A percentile compares a stretch with the other conserved stretches of the same genome.
Evolutionary conservation across 768 basidiomycete genomes (phyloP).

Genomic region (Tricholoma matsutake): DNA sequence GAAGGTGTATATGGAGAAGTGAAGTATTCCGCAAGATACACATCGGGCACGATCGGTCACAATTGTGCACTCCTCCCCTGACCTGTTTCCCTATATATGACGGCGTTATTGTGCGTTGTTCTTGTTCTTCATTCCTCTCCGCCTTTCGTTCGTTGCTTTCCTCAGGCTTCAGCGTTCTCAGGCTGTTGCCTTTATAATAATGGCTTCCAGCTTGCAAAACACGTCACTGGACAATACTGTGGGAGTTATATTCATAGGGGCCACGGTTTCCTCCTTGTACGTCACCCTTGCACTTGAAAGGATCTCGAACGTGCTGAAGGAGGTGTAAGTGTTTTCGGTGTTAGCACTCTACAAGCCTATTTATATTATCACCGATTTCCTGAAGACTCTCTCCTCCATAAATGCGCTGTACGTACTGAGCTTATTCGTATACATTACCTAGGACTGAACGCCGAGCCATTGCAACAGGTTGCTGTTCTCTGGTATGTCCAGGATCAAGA

Average conservation of each 20-base stretch:
- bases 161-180: too few relatives aligned
- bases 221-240: slow-evolving; percentile 38
- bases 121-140: slow-evolving; percentile 4
- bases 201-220: slow-evolving; percentile 22
- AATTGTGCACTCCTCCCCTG: not conserved
- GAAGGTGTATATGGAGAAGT: not conserved
- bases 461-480: slow-evolving; percentile 29
- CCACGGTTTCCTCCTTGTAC: slow-evolving; percentile 33
- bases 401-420: slow-evolving; percentile 28
- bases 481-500: slow-evolving; percentile 23
- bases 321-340: slow-evolving; percentile 33
- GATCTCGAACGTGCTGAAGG: too few relatives aligned
- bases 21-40: not conserved
- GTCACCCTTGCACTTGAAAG: slow-evolving; percentile 6
- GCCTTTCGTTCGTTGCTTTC: not conserved
- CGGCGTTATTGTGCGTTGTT: slow-evolving; percentile 1
- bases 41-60: not conserved
- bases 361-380: slow-evolving; percentile 39
- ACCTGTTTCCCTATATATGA: not conserved
- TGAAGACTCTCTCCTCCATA: slow-evolving; percentile 34
- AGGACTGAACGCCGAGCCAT: not conserved
- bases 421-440: not conserved
- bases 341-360: slow-evolving; percentile 37
- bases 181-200: slow-evolving; percentile 7
- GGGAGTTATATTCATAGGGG: slow-evolving; percentile 35